A percentile compares a stretch with the other conserved stretches of the same genome.
Conservation (phyloP, 2,329 filamentous ascomycete genomes). For the Xylaria polymorpha region DNA sequence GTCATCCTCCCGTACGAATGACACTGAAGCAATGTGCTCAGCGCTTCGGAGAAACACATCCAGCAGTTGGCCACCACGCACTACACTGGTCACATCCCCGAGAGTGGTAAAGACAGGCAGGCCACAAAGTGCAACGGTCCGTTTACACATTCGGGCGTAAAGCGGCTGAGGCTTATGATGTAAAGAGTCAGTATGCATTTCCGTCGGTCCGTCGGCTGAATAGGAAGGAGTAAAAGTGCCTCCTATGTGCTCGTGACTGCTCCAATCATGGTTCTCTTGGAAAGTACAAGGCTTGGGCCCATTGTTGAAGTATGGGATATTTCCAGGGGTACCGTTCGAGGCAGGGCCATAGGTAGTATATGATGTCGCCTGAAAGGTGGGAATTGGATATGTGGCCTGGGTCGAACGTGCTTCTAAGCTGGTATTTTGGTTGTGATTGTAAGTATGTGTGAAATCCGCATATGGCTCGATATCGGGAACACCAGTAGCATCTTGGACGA, state of each 20-base stretch:
- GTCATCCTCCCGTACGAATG: conserved; percentile 73
- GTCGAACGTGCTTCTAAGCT: conserved; percentile 24
- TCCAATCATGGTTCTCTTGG: conserved; percentile 42
- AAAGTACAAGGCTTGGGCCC: conserved; percentile 17
- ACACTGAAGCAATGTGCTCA: conserved; percentile 72
- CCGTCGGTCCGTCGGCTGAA: conserved; percentile 40
- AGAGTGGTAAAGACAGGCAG: conserved; percentile 72
- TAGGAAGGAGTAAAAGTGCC: conserved; percentile 41
- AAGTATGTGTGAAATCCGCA: conserved; percentile 21
- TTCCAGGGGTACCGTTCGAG: conserved; percentile 17
- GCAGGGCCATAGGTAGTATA: conserved; percentile 22
- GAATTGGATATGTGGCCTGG: conserved; percentile 2
- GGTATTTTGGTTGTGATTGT: conserved; percentile 29
- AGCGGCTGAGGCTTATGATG: conserved; percentile 39
- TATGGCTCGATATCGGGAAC: conserved; percentile 27
- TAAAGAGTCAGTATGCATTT: conserved; percentile 33
- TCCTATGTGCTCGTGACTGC: conserved; percentile 33
- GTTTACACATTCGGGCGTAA: conserved; percentile 55
- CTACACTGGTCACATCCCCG: conserved; percentile 70
- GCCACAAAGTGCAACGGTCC: conserved; percentile 72
- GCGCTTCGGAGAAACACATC: conserved; percentile 72
- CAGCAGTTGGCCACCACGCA: conserved; percentile 77
- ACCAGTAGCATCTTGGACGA: conserved; percentile 39
- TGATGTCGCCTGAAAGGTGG: conserved; percentile 18
- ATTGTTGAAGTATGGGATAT: conserved; percentile 22